Evolutionary conservation across 768 basidiomycete species (phyloP).

Genomic region (Boletus tylopilopsis): DNA sequence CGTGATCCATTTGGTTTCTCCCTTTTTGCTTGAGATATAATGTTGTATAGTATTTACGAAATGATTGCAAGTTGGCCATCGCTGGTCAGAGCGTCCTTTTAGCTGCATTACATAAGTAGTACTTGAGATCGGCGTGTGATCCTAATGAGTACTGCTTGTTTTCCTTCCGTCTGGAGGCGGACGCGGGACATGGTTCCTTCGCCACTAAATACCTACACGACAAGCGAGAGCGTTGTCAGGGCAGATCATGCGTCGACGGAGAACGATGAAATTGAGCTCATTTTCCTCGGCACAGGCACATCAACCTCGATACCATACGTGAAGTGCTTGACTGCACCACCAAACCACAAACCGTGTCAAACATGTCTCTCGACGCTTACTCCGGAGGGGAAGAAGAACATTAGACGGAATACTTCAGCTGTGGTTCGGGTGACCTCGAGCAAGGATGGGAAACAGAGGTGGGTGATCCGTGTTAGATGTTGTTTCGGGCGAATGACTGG

Average conservation of each 20-base stretch:
- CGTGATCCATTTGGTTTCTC: constrained; percentile 34
- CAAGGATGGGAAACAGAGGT: constrained; percentile 45
- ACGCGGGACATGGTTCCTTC: background rate
- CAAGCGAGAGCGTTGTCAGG: background rate
- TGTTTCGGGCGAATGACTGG: background rate
- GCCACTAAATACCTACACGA: background rate
- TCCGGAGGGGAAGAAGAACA: constrained; percentile 77
- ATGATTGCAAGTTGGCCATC: no score
- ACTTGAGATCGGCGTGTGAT: no score
- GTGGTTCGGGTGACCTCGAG: constrained; percentile 47
- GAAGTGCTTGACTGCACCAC: constrained; percentile 71
- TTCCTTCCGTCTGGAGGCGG: no score
- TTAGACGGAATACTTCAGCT: constrained; percentile 78
- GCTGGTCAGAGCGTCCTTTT: no score
- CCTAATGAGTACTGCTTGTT: no score
- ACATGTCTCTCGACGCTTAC: constrained; percentile 67
- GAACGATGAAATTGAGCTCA: constrained; percentile 48
- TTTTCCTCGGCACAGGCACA: constrained; percentile 83
- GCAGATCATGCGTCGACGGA: background rate
- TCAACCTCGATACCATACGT: constrained; percentile 69
- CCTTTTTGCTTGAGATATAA: background rate
- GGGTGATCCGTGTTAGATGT: constrained; percentile 23
- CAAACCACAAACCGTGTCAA: constrained; percentile 47
- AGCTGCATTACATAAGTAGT: no score
- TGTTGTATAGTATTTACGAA: constrained; percentile 29